Evolutionary conservation across 441 rosid genomes (phyloP).

Genomic region (Populus hybrid): DNA sequence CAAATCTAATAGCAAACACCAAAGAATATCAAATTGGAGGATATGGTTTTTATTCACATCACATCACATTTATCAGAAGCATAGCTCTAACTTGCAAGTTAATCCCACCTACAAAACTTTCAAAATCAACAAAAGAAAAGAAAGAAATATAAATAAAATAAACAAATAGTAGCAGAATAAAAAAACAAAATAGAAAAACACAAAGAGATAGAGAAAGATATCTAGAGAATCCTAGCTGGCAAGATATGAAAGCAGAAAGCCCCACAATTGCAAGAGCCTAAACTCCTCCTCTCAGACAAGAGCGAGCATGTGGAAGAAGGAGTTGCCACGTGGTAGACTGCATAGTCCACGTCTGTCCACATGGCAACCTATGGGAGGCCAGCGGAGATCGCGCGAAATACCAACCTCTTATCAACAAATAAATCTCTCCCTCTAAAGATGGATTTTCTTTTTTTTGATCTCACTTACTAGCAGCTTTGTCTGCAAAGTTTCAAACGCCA

Average conservation of each 20-base stretch:
- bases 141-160: constrained; percentile 2
- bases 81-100: neutral
- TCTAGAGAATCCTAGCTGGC: constrained; percentile 72
- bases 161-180: neutral
- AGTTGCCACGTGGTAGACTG: constrained; percentile 48
- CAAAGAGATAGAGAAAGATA: constrained; percentile 34
- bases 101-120: neutral
- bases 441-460: constrained; percentile 4
- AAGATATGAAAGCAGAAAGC: constrained; percentile 17
- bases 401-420: constrained; percentile 67
- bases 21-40: no score
- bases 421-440: constrained; percentile 9
- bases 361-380: constrained; percentile 63
- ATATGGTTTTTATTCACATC: no score
- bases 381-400: constrained; percentile 61
- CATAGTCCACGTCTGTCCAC: constrained; percentile 35
- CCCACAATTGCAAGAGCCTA: constrained; percentile 5
- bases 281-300: constrained; percentile 12
- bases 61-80: neutral
- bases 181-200: constrained; percentile 5
- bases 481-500: constrained; percentile 35
- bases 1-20: no score
- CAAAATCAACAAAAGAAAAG: neutral
- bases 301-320: constrained; percentile 50
- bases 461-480: constrained; percentile 8